A percentile compares a stretch with the other conserved stretches of the same genome.
These are phyloP conservation scores for Fusarium tupiense DNA, from an alignment of 2,329 filamentous ascomycete species.

Conservation along the genomic window DNA sequence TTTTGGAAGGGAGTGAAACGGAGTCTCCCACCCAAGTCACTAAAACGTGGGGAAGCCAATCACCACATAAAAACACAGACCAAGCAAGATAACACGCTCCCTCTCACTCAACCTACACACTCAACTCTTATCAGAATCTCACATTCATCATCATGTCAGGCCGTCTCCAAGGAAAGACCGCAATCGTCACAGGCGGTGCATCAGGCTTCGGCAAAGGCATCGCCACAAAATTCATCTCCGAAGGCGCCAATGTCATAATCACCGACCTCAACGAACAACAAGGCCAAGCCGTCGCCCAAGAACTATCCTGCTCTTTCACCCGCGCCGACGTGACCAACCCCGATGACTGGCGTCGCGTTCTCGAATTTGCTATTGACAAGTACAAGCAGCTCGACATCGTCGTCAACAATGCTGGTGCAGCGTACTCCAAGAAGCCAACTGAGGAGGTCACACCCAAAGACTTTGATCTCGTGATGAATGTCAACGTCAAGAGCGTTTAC, in stretches of 20 bases:
- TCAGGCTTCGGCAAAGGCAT: constrained; percentile 61
- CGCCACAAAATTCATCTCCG: constrained; percentile 20
- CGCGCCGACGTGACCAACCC: constrained; percentile 41
- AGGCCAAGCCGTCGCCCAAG: constrained; percentile 58
- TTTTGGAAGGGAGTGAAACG: neutral
- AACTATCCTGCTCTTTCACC: constrained; percentile 56
- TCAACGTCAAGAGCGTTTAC: constrained; percentile 76
- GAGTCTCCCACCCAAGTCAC: neutral
- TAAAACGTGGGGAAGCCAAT: neutral
- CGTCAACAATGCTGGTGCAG: constrained; percentile 69
- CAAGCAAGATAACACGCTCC: neutral
- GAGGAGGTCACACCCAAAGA: constrained; percentile 71
- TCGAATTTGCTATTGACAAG: constrained; percentile 55
- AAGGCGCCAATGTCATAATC: constrained; percentile 53
- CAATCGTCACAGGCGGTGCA: constrained; percentile 43
- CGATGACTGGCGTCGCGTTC: constrained; percentile 62
- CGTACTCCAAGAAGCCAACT: constrained; percentile 70
- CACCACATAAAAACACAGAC: neutral
- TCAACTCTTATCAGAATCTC: neutral
- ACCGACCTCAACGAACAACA: constrained; percentile 67
- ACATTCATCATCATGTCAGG: constrained; percentile 29
- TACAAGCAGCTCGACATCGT: constrained; percentile 66
- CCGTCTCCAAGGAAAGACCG: constrained; percentile 55
- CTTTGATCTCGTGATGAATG: constrained; percentile 72
- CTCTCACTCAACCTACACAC: neutral